These are phyloP conservation scores for Globisporangium spinosum DNA, from an alignment of 352 stramenopile genomes.

Conservation along the genomic window DNA sequence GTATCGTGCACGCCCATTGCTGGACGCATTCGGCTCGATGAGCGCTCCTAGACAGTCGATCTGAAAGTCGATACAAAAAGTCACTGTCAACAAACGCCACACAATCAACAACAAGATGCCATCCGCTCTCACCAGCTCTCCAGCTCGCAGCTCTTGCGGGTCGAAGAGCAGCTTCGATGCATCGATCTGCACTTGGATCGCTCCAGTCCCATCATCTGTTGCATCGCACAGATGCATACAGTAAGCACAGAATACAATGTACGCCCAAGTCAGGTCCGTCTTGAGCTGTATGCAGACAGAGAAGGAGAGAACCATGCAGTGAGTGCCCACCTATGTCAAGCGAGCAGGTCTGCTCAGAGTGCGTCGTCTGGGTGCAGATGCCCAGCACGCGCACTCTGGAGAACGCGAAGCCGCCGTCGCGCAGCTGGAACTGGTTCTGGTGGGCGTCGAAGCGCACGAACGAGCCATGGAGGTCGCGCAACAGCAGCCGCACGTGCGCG, in stretches of 20 bases:
- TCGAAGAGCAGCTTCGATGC: slow-evolving; percentile 7
- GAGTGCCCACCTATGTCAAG: slow-evolving; percentile 30
- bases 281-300: not conserved
- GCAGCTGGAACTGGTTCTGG: slow-evolving; percentile 21
- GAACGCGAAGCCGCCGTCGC: slow-evolving; percentile 11
- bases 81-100: not conserved
- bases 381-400: slow-evolving; percentile 31
- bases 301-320: not conserved
- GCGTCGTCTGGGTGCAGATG: slow-evolving; percentile 18
- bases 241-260: slow-evolving; percentile 7
- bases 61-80: slow-evolving; percentile 20
- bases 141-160: slow-evolving; percentile 20
- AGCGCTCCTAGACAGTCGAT: slow-evolving; percentile 39
- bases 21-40: slow-evolving; percentile 21
- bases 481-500: slow-evolving; percentile 25
- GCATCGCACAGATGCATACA: not conserved
- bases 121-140: slow-evolving; percentile 26
- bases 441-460: slow-evolving; percentile 21
- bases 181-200: slow-evolving; percentile 25
- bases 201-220: slow-evolving; percentile 40
- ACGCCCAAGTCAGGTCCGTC: not conserved
- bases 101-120: not conserved
- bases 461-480: slow-evolving; percentile 26
- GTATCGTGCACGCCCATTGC: slow-evolving; percentile 22
- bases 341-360: slow-evolving; percentile 18